Evolutionary conservation across 805 yeast genomes (phyloP).

Genomic region (Barnettozyma vustinii): DNA sequence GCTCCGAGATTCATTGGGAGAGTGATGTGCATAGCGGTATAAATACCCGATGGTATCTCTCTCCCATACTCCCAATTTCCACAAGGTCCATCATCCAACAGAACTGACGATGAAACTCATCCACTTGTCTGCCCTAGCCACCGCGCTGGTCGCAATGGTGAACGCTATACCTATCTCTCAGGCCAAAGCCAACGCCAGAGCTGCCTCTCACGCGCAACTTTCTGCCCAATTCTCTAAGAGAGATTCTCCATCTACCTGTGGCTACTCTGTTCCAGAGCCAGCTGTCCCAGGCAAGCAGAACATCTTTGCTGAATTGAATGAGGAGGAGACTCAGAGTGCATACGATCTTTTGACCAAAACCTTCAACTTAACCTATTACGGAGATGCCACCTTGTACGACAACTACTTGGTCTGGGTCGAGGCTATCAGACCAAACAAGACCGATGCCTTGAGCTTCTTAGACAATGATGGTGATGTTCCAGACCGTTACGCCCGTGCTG

Average conservation of each 20-base stretch:
- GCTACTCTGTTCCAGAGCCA: conserved; percentile 11
- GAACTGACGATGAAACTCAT: not conserved
- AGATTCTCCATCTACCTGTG: conserved; percentile 3
- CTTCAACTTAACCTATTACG: conserved; percentile 18
- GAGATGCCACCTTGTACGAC: conserved; percentile 20
- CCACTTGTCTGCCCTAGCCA: not conserved
- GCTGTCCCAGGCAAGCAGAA: conserved; percentile 16
- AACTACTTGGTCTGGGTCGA: conserved; percentile 24
- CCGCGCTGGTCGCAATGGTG: not conserved
- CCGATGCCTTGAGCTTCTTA: conserved; percentile 22
- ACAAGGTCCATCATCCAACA: not conserved
- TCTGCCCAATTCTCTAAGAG: conserved; percentile 1
- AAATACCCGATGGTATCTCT: not conserved
- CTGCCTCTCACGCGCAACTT: not conserved
- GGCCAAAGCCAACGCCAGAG: conserved; percentile 1
- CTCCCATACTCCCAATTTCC: not conserved
- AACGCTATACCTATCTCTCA: conserved; percentile 2
- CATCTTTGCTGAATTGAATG: conserved; percentile 20
- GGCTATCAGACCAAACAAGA: conserved; percentile 23
- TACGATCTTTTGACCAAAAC: conserved; percentile 11
- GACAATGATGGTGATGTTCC: conserved; percentile 20
- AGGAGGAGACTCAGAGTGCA: conserved; percentile 17
- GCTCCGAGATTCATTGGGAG: too few species aligned
- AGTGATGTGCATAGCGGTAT: not conserved
- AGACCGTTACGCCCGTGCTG: conserved; percentile 20